These are phyloP conservation scores for Bryoglossum gracile DNA, from an alignment of 495 filamentous ascomycete genomes.

Conservation along the genomic window DNA sequence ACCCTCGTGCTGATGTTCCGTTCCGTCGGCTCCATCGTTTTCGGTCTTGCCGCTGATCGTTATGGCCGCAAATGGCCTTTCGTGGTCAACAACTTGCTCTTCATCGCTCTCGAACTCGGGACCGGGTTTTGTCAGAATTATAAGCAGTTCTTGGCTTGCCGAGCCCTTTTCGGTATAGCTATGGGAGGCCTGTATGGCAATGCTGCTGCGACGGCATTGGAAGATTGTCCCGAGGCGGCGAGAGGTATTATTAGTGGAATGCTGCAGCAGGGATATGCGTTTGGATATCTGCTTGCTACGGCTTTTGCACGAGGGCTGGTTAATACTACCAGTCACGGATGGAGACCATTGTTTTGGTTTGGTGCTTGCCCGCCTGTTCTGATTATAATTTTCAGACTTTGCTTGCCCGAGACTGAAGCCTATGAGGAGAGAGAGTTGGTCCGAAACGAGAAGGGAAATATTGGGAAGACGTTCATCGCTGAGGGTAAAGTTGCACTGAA, in stretches of 20 bases:
- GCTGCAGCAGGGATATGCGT: conserved; percentile 83
- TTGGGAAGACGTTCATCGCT: background rate
- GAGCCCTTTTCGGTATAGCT: conserved; percentile 80
- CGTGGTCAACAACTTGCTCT: conserved; percentile 72
- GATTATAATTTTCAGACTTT: conserved; percentile 27
- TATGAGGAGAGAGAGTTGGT: conserved; percentile 14
- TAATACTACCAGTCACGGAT: conserved; percentile 27
- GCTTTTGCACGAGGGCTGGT: conserved; percentile 39
- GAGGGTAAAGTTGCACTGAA: conserved; percentile 10
- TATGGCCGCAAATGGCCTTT: conserved; percentile 89
- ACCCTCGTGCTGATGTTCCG: conserved; percentile 78
- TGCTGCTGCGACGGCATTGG: conserved; percentile 76
- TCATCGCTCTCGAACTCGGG: conserved; percentile 71
- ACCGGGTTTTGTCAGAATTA: conserved; percentile 77
- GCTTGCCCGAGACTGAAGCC: conserved; percentile 26
- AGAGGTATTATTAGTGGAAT: conserved; percentile 74
- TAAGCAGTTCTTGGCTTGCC: conserved; percentile 66
- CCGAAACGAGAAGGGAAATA: background rate
- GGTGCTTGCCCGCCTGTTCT: conserved; percentile 28
- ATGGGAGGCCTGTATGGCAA: conserved; percentile 90
- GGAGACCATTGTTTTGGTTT: conserved; percentile 32
- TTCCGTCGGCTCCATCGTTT: conserved; percentile 62
- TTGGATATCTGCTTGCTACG: conserved; percentile 76
- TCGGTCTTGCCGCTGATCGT: conserved; percentile 75
- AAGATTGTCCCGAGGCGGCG: conserved; percentile 70